Evolutionary conservation across 1,139 yeast species (phyloP), one percentile per base, ranked within the genome.

Genomic region (Casaregolazyma suthepensis): DNA sequence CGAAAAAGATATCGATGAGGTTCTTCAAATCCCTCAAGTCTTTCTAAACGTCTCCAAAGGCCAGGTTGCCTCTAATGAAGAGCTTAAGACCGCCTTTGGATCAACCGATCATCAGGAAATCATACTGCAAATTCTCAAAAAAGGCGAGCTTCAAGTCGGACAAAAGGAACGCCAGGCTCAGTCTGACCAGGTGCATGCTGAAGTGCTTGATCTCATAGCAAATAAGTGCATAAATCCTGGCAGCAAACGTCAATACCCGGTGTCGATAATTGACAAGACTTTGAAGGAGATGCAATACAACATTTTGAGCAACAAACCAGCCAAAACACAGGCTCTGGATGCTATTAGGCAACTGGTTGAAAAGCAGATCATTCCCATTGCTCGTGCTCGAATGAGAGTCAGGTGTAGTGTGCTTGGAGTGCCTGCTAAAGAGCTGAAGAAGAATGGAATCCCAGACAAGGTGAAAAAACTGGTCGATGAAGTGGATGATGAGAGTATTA

Each of bases 1-100:
- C 10, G 99, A 94, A 66, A 93, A 88, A 62, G 97, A 93, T 67
- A 69, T 94, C 12, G 99, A 93, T 71, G 99, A 93, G 67, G 99
- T 93, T 4, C 74, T 93, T 45, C 99, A 93, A 67, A 90, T 93
- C 52, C 96, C 91, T n/a, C 96, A 87, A 67, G 96, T 93, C 1
- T 93, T 94, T 65, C 71, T 83, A 46, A 93, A 94, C 66, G 99
- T 91, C 0, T 88, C 96, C 19, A 93, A 94, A 65, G 99, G 99
- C 1, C 91, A 84, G 60, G 94, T 88, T 1, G 99, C 99, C 2
- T 83, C 91, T 26, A 82, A 87, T 61, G 96, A 89, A 9, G 98
- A 93, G 58, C 74, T 93, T 47, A 74, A 78, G 62, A 77, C 81
- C 51, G 77, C 85, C 0, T 93, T 94, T 67, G 91, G 88, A 0